phyloP scores from a whole-genome alignment of 768 basidiomycete species.

The Boletus insuetus region DNA sequence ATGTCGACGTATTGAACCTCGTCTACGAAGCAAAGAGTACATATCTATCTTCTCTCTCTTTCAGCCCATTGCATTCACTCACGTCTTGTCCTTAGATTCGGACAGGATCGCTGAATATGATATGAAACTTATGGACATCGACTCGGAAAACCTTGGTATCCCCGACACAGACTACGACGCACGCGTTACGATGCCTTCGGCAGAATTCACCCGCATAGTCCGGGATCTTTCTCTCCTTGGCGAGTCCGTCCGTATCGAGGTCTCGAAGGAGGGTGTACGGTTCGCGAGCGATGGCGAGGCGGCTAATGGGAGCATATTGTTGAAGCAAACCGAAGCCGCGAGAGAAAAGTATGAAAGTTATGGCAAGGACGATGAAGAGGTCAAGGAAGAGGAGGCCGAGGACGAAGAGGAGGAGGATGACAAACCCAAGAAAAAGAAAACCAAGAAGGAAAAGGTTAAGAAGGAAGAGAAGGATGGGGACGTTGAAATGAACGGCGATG shows the following conservation, averaged over 20 bases:
- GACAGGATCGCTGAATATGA: constrained; percentile 98
- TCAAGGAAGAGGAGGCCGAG: constrained; percentile 41
- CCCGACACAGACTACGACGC: constrained; percentile 98
- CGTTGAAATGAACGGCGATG: constrained; percentile 51
- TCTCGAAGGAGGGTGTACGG: constrained; percentile 91
- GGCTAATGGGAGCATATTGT: constrained; percentile 82
- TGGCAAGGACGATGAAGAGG: constrained; percentile 43
- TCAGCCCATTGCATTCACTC: neutral
- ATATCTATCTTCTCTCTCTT: constrained; percentile 25
- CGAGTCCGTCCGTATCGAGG: constrained; percentile 93
- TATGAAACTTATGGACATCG: constrained; percentile 99
- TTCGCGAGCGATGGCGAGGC: constrained; percentile 94
- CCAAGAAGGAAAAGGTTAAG: constrained; percentile 39
- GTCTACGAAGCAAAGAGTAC: constrained; percentile 88
- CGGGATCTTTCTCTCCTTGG: constrained; percentile 88
- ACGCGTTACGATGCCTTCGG: constrained; percentile 78
- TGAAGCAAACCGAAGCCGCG: constrained; percentile 71
- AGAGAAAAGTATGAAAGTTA: constrained; percentile 38
- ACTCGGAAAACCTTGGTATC: constrained; percentile 90
- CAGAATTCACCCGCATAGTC: constrained; percentile 90
- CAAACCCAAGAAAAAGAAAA: constrained; percentile 26
- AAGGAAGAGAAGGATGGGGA: constrained; percentile 41
- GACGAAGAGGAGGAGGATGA: constrained; percentile 36
- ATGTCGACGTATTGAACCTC: constrained; percentile 83
- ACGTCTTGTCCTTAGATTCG: constrained; percentile 48